phyloP scores from a whole-genome alignment of 2,329 filamentous ascomycete species.

The Aspergillus sp. region DNA sequence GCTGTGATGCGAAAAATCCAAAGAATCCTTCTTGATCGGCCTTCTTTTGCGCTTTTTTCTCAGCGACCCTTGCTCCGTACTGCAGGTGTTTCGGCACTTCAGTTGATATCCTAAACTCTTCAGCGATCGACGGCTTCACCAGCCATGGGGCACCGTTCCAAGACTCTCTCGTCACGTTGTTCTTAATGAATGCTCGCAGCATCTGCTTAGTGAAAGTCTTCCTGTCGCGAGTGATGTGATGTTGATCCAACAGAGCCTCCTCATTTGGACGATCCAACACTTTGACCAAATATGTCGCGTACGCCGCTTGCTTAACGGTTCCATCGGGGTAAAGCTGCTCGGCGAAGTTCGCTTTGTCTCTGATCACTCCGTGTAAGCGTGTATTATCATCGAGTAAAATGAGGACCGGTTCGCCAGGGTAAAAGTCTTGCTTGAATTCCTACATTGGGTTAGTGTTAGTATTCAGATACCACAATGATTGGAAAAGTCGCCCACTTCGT shows the following conservation, averaged over 20 bases:
- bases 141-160: conserved; percentile 98
- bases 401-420: conserved; percentile 82
- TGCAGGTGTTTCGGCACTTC: conserved; percentile 81
- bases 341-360: conserved; percentile 81
- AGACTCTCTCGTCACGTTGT: conserved; percentile 86
- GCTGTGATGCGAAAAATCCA: conserved; percentile 56
- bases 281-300: conserved; percentile 80
- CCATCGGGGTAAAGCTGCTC: conserved; percentile 67
- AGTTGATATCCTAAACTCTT: conserved; percentile 83
- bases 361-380: conserved; percentile 72
- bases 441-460: conserved; percentile 28
- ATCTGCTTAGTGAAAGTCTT: conserved; percentile 95
- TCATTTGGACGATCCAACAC: conserved; percentile 69
- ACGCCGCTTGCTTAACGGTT: conserved; percentile 67
- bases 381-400: conserved; percentile 73
- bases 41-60: conserved; percentile 74
- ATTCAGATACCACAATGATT: not conserved
- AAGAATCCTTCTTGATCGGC: conserved; percentile 55
- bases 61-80: conserved; percentile 77
- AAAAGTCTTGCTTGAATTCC: conserved; percentile 87
- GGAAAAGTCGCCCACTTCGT: conserved; percentile 45
- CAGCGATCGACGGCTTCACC: conserved; percentile 84
- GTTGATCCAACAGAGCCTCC: conserved; percentile 78
- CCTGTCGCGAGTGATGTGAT: conserved; percentile 82
- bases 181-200: conserved; percentile 90